Evolutionary conservation across 2,329 filamentous ascomycete species (phyloP).

Genomic region (Diplocarpon rosae): DNA sequence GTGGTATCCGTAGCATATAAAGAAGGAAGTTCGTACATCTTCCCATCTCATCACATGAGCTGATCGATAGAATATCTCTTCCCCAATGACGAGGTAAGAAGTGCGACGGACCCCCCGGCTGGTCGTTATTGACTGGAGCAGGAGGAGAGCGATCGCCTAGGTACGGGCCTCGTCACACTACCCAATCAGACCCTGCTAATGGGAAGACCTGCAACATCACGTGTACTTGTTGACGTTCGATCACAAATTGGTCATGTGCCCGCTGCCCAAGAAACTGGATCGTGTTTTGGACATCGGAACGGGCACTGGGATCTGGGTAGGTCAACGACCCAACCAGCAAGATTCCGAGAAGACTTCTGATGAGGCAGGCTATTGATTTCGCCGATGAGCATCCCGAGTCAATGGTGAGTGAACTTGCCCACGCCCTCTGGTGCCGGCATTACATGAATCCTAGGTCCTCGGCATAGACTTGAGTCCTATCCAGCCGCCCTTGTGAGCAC

Average conservation of each 20-base stretch:
- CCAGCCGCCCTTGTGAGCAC: constrained; percentile 27
- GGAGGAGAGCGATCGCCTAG: constrained; percentile 12
- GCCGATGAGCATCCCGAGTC: constrained; percentile 14
- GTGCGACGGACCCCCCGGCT: too few relatives aligned
- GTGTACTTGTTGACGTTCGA: constrained; percentile 28
- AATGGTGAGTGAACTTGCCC: neutral
- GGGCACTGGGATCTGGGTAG: constrained; percentile 2
- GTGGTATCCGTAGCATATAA: constrained; percentile 2
- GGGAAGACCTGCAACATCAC: constrained; percentile 30
- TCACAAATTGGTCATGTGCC: constrained; percentile 24
- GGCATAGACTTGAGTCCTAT: constrained; percentile 32
- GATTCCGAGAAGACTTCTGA: too few relatives aligned
- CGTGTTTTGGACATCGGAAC: constrained; percentile 10
- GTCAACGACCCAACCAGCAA: too few relatives aligned
- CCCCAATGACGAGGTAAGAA: constrained; percentile 8
- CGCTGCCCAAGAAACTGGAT: constrained; percentile 15
- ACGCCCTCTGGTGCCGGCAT: neutral
- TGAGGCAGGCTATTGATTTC: constrained; percentile 4
- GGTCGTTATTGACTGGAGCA: neutral
- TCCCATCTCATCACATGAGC: too few relatives aligned
- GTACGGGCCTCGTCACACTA: neutral
- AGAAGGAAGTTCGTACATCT: neutral
- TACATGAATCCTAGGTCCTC: constrained; percentile 13
- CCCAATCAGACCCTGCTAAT: neutral
- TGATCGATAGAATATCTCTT: neutral